Base-by-base conservation (phyloP, 2,329 filamentous ascomycete species). In the Colletotrichum eleusines region DNA sequence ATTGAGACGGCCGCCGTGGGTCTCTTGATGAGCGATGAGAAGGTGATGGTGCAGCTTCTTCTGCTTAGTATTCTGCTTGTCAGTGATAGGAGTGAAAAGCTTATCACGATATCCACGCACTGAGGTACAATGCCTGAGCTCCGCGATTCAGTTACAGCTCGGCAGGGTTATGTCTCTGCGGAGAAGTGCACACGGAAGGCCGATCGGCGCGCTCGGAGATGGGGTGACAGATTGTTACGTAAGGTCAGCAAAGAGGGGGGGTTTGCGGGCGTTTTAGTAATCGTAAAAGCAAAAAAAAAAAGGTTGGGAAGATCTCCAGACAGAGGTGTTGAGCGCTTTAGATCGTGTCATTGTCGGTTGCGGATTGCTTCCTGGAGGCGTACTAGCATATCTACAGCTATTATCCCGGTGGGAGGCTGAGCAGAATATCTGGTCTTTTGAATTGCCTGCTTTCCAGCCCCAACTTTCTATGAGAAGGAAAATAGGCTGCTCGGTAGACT, bases 21-120 rank as follows among this genome's bases (percentile, higher is more conserved):
- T 63, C 23, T 62, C 23, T 58, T 63, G 20, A 16, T 26, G 23
- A 71, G 16, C 5, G 60, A 51, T 20, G 59, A 54, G 33, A 33
- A n/a, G 14, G 12, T 23, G n/a, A 35, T 20, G n/a, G 1, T 33
- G 11, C 69, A 46, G 20, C 54, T 54, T 50, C 59, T 33, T 18
- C 23, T 28, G 26, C 20, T 60, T 26, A 42, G 16, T 53, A 63
- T 69, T 8, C 55, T 54, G 44, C 16, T 33, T 26, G 7, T 38
- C n/a, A 28, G 18, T 33, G 23, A 38, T n/a, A n/a, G n/a, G 11
- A 26, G 7, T 23, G 35, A 5, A n/a, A n/a, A 23, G 18, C 40
- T 31, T 46, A 20, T 26, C 42, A 58, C 26, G 14, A 23, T 28
- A 7, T 20, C 5, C 3, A 9, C 14, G n/a, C 31, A 5, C 18